Conservation (phyloP, 257 asterid genomes). For the Przewalskia tangutica region DNA sequence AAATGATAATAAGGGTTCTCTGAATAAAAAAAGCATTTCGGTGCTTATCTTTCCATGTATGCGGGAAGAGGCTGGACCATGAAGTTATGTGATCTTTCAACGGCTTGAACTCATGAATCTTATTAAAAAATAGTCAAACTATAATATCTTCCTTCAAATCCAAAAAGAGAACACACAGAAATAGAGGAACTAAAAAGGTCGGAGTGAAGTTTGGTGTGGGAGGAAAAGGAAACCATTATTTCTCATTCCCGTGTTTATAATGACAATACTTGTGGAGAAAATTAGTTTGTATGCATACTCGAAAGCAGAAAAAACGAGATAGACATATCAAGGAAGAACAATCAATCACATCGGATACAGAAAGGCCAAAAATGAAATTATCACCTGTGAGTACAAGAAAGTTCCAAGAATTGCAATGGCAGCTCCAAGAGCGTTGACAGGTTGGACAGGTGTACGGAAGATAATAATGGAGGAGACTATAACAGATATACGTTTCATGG, state of each 20-base stretch:
- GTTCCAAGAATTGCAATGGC: conserved; percentile 90
- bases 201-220: neutral
- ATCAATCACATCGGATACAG: neutral
- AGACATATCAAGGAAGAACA: neutral
- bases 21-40: too few relatives aligned
- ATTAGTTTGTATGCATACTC: neutral
- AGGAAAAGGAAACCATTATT: neutral
- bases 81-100: too few relatives aligned
- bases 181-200: neutral
- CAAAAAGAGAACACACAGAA: neutral
- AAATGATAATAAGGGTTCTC: too few relatives aligned
- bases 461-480: conserved; percentile 90
- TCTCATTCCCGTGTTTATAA: neutral
- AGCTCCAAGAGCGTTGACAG: conserved; percentile 96
- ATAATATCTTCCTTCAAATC: too few relatives aligned
- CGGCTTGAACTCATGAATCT: too few relatives aligned
- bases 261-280: neutral
- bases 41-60: too few relatives aligned
- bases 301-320: neutral
- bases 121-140: too few relatives aligned
- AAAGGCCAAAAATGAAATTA: conserved; percentile 7
- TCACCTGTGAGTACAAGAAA: conserved; percentile 94
- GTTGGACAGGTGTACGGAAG: conserved; percentile 88
- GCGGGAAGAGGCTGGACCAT: too few relatives aligned
- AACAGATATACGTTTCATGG: conserved; percentile 93